phyloP scores from a whole-genome alignment of 805 yeast species.

The Kodamaea laetipori region DNA sequence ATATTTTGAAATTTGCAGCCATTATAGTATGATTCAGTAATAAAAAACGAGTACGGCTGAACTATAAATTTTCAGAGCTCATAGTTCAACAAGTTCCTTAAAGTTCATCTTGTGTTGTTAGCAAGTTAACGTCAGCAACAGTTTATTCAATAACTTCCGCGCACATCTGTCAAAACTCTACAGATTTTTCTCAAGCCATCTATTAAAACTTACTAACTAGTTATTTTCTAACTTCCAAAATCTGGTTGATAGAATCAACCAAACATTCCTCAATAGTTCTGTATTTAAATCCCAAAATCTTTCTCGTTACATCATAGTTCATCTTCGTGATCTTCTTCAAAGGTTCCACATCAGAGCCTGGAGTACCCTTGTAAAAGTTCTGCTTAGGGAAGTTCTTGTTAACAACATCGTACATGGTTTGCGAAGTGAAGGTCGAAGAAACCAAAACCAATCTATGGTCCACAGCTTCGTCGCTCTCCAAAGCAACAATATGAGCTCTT shows the following conservation, averaged over 20 bases:
- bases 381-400: constrained; percentile 24
- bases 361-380: constrained; percentile 21
- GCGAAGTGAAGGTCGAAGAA: constrained; percentile 20
- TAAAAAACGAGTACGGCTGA: too few species aligned
- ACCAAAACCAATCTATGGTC: constrained; percentile 16
- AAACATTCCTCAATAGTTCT: constrained; percentile 24
- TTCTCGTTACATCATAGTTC: constrained; percentile 20
- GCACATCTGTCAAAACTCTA: too few species aligned
- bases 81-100: too few species aligned
- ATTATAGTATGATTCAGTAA: too few species aligned
- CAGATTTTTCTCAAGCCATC: too few species aligned
- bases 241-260: constrained; percentile 28
- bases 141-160: too few species aligned
- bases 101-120: too few species aligned
- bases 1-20: too few species aligned
- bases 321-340: constrained; percentile 15
- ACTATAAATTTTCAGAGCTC: too few species aligned
- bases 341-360: constrained; percentile 16
- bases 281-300: constrained; percentile 24
- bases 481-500: constrained; percentile 22
- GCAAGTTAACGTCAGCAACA: too few species aligned
- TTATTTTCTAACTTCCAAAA: constrained; percentile 12
- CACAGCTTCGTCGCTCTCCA: constrained; percentile 14
- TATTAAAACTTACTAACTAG: background rate
- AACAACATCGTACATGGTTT: constrained; percentile 23